Percentiles rank a stretch among this genome's conserved stretches.
Evolutionary conservation across 2,329 filamentous ascomycete genomes (phyloP).

Genomic region (Claviceps fusiformis): DNA sequence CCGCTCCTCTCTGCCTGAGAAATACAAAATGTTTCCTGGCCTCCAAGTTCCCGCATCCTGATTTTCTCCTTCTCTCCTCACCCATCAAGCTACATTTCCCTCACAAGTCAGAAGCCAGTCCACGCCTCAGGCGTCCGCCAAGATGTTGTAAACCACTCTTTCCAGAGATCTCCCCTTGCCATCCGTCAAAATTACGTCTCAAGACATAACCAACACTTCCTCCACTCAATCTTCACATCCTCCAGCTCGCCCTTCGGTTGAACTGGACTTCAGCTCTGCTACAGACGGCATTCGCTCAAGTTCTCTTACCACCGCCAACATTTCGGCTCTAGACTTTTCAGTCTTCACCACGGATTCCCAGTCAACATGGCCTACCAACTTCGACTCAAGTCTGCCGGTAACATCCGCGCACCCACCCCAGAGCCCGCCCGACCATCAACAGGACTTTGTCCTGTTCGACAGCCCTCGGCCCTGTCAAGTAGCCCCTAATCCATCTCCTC

Average conservation of each 20-base stretch:
- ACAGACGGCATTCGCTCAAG: slow-evolving; percentile 41
- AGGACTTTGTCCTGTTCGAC: slow-evolving; percentile 73
- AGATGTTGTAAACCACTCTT: slow-evolving; percentile 45
- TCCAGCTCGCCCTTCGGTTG: slow-evolving; percentile 44
- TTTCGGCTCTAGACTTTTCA: slow-evolving; percentile 51
- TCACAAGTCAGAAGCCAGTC: slow-evolving; percentile 15
- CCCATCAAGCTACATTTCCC: slow-evolving; percentile 21
- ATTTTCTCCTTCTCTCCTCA: slow-evolving; percentile 17
- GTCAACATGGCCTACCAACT: slow-evolving; percentile 70
- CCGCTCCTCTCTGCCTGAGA: slow-evolving; percentile 30
- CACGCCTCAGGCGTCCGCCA: slow-evolving; percentile 29
- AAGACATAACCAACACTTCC: slow-evolving; percentile 24
- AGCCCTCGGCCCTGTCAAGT: slow-evolving; percentile 27
- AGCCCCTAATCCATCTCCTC: slow-evolving; percentile 23
- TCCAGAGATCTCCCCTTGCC: slow-evolving; percentile 21
- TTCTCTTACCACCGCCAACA: slow-evolving; percentile 42
- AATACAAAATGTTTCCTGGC: slow-evolving; percentile 26
- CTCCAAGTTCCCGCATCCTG: slow-evolving; percentile 11
- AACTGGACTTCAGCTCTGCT: slow-evolving; percentile 56
- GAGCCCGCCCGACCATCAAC: slow-evolving; percentile 37
- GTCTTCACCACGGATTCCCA: slow-evolving; percentile 75
- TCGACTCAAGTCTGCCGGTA: slow-evolving; percentile 49
- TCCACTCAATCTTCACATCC: slow-evolving; percentile 31
- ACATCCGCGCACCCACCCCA: slow-evolving; percentile 42
- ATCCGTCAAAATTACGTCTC: slow-evolving; percentile 41